Conservation (phyloP, 257 asterid species). For the Lycium ferocissimum region DNA sequence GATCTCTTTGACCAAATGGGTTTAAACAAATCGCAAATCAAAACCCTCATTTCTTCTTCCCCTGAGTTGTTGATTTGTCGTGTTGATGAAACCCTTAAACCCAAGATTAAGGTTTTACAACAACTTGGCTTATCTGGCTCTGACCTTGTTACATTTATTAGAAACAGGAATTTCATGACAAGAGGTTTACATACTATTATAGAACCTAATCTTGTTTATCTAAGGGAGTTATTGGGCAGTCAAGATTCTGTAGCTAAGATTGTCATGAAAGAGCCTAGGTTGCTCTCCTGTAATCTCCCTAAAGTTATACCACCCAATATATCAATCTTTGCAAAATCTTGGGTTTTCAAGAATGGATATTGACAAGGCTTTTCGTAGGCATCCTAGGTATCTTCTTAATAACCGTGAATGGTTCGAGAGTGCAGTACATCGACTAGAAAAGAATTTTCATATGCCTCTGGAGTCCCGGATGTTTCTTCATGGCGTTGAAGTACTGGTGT, state of each 20-base stretch:
- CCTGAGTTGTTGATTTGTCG: slow-evolving; percentile 25
- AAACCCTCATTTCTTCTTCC: neutral
- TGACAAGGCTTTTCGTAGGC: too few species aligned
- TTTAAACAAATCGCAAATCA: too few species aligned
- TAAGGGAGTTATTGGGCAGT: slow-evolving; percentile 28
- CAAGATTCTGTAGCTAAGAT: too few species aligned
- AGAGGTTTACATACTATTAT: neutral
- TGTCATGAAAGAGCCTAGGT: too few species aligned
- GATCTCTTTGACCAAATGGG: slow-evolving; percentile 22
- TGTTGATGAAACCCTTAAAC: slow-evolving; percentile 30
- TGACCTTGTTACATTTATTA: slow-evolving; percentile 5
- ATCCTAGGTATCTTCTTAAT: neutral
- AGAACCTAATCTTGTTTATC: slow-evolving; percentile 20
- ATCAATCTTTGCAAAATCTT: too few species aligned
- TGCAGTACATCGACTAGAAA: slow-evolving; percentile 21
- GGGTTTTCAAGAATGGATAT: too few species aligned
- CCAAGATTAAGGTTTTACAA: slow-evolving; percentile 29
- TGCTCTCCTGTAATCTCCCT: too few species aligned
- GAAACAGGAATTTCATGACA: neutral
- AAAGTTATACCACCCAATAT: too few species aligned
- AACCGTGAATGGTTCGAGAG: slow-evolving; percentile 10
- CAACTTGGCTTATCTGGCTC: slow-evolving; percentile 32
- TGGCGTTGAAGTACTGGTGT: slow-evolving; percentile 10
- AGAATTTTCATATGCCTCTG: slow-evolving; percentile 33
- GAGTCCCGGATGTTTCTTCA: slow-evolving; percentile 30